These are phyloP conservation scores for Colletotrichum incanum DNA, from an alignment of 2,329 filamentous ascomycete species.

Conservation along the genomic window DNA sequence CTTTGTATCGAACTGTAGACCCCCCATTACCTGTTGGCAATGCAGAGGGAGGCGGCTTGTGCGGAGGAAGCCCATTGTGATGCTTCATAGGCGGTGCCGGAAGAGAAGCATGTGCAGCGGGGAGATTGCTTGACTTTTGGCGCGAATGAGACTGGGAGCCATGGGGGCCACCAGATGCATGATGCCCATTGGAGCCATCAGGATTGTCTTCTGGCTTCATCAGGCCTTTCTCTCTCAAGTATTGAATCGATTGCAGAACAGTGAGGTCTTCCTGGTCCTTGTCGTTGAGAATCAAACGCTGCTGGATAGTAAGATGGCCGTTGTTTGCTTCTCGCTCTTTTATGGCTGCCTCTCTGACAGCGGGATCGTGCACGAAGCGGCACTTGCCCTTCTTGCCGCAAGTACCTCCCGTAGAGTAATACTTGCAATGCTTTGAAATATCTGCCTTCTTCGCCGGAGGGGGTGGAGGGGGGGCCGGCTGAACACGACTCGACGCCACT, in stretches of 20 bases:
- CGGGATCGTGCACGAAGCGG: constrained; percentile 78
- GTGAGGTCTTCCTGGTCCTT: constrained; percentile 78
- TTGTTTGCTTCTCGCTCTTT: constrained; percentile 76
- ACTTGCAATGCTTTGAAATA: constrained; percentile 78
- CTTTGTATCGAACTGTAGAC: constrained; percentile 53
- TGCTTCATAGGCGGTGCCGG: constrained; percentile 51
- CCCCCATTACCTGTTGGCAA: constrained; percentile 45
- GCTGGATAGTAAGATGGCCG: constrained; percentile 76
- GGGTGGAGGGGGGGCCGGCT: constrained; percentile 53
- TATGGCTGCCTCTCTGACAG: constrained; percentile 74
- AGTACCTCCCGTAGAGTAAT: constrained; percentile 77
- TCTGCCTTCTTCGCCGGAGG: constrained; percentile 71
- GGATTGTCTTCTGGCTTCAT: constrained; percentile 55
- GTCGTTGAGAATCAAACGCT: constrained; percentile 77
- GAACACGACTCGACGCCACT: constrained; percentile 66
- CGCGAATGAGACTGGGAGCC: constrained; percentile 18
- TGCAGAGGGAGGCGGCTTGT: constrained; percentile 51
- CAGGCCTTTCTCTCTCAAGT: constrained; percentile 73
- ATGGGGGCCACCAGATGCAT: constrained; percentile 6
- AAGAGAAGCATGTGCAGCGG: constrained; percentile 56
- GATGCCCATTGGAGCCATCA: constrained; percentile 44
- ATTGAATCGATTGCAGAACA: constrained; percentile 76
- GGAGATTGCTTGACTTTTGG: constrained; percentile 49
- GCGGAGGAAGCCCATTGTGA: constrained; percentile 52
- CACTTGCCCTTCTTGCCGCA: constrained; percentile 84